Evolutionary conservation across 768 basidiomycete genomes (phyloP), one percentile per base, ranked within the genome.

Genomic region (Naganishia vishniacii): DNA sequence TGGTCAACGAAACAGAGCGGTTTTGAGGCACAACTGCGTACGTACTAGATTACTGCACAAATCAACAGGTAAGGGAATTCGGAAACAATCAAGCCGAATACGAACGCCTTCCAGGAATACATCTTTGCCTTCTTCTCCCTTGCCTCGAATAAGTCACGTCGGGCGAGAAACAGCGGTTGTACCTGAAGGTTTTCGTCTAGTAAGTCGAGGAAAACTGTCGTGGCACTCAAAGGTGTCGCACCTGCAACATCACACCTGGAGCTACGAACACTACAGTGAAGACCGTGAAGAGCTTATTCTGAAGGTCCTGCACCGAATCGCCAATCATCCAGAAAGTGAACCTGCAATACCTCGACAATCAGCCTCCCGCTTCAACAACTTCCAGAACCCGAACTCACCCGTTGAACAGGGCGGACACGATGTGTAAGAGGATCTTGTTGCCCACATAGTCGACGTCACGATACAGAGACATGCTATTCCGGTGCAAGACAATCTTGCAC

Each of bases 211-310:
- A 0, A 34, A 15, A 51, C 64, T 32, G 58, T 41, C 23, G 45
- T 9, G 26, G 12, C 3, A 25, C n/a, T 15, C 48, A 8, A 29
- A 3, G 15, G 18, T n/a, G 89, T 74, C 88, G 86, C 40, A 87
- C 83, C 70, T 88, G 88, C 0, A 83, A 31, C 59, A 72, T 44
- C 13, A 12, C 11, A 12, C 42, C 42, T 8, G 42, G 42, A n/a
- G 42, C 42, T 5, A 20, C 71, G 48, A 70, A 70, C 61, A 75
- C 72, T n/a, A 70, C 68, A 32, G 71, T 70, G 76, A 79, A 79
- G 44, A 90, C 85, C 20, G 82, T 83, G 78, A 91, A 91, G 32
- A 86, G 83, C 47, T 88, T 82, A 76, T 86, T 89, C 69, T 90
- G 84, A 31, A 90, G 75, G 51, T 87, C 88, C 44, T 85, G 81